phyloP scores from a whole-genome alignment of 2,329 filamentous ascomycete genomes.

The Biscogniauxia marginata region DNA sequence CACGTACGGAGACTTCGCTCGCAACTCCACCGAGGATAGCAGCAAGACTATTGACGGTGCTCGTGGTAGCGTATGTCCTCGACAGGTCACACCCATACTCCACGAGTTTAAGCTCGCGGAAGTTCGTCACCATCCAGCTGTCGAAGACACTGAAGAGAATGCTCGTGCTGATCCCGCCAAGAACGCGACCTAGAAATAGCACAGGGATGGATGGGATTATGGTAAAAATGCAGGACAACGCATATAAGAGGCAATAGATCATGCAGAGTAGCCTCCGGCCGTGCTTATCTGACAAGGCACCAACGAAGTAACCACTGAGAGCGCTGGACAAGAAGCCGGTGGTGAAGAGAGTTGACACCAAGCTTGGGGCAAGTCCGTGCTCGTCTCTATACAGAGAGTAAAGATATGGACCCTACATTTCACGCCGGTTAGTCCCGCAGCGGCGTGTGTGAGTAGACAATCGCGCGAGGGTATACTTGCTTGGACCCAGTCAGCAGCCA shows the following conservation, averaged over 20 bases:
- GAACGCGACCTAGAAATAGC: slow-evolving; percentile 53
- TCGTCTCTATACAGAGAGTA: slow-evolving; percentile 31
- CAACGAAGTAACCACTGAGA: slow-evolving; percentile 42
- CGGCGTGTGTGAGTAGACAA: no score
- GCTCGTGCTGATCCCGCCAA: slow-evolving; percentile 56
- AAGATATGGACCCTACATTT: slow-evolving; percentile 27
- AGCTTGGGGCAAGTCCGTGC: slow-evolving; percentile 20
- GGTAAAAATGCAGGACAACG: slow-evolving; percentile 51
- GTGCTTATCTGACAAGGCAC: slow-evolving; percentile 40
- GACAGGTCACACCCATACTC: slow-evolving; percentile 30
- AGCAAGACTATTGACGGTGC: slow-evolving; percentile 52
- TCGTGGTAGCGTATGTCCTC: slow-evolving; percentile 52
- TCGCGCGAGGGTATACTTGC: slow-evolving; percentile 19
- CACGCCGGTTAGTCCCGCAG: slow-evolving; percentile 4
- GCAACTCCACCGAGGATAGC: slow-evolving; percentile 54
- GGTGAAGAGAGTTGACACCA: slow-evolving; percentile 40
- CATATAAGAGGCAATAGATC: slow-evolving; percentile 52
- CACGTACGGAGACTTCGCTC: slow-evolving; percentile 49
- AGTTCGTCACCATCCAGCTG: slow-evolving; percentile 60
- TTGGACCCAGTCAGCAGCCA: slow-evolving; percentile 47
- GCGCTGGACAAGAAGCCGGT: slow-evolving; percentile 49
- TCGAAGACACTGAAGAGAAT: slow-evolving; percentile 59
- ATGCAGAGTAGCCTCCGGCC: slow-evolving; percentile 52
- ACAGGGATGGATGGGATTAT: slow-evolving; percentile 41
- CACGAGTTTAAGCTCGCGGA: slow-evolving; percentile 44